Base-by-base conservation (phyloP, 805 yeast species). In the Saccharomycopsis vini region DNA sequence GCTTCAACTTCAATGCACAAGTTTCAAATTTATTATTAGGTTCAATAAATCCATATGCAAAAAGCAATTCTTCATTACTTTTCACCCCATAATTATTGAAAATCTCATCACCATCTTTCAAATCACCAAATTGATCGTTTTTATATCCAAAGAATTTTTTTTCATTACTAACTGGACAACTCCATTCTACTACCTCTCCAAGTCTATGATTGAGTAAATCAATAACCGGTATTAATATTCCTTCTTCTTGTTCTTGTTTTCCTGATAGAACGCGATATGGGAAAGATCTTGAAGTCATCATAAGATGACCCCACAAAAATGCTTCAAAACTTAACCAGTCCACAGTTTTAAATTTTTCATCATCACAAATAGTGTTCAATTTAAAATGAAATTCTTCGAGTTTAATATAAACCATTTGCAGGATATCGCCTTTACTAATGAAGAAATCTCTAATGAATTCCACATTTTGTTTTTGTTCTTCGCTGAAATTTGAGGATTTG, bases 71-170 rank as follows among this genome's bases (percentile, higher is more conserved):
- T 52, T 85, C 95, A 55, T 87, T 88, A 0, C 92, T 84, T 60
- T 87, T 89, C 40, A 83, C 75, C 1, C 96, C 97, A 60, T 89
- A 88, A 60, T 85, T 85, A 57, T 88, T 88, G 61, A 62, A 83
- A 1, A 89, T 49, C 56, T 85, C 81, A 1, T 61, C 58, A 1
- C 73, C 73, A 1, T 49, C 50, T 2, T 45, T 39, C n/a, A 52
- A 13, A 10, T 39, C 19, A 13, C n/a, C 37, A 22, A 46, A 39
- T 2, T 34, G 19, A 12, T 22, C 37, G 15, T 35, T 48, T 7
- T 24, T 39, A 20, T 33, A 39, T 36, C 19, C 21, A 36, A 47
- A 34, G 21, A 55, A 1, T 46, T 53, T 15, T 50, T 51, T 20
- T 2, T 12, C 15, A 23, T 18, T 36, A 13, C 13, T 33, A 12